Base-by-base conservation (phyloP, 2,329 filamentous ascomycete species). In the Fusarium sp. region DNA sequence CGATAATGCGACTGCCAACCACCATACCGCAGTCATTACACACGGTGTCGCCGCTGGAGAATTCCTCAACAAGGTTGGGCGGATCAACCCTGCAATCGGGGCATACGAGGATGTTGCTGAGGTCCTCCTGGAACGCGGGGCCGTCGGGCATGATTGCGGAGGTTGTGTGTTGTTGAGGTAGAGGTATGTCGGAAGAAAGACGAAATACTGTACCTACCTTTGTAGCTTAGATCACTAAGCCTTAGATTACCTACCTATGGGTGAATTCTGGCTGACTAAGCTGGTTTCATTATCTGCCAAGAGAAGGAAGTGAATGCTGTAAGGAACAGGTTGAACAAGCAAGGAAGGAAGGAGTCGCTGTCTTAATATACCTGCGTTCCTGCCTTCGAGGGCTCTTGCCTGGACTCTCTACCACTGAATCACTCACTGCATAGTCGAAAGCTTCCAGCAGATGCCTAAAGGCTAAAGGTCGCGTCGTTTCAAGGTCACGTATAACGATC, bases 51-150 rank as follows among this genome's bases (percentile, higher is more conserved):
- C 94, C 93, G 37, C 91, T 92, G 8, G 94, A 94, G 78, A 95
- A 96, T 79, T 98, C 96, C 78, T 98, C 96, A 47, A 96, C 88
- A 37, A 99, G 85, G 71, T 97, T 94, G 7, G 96, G 95, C n/a
- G 96, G 96, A 57, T 90, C 87, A 77, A 97, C 94, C 77, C 91
- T 92, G 85, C 96, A 99, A 78, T 99, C 95, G 18, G 89, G 92
- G 80, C 96, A 99, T 70, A 94, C 91, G 69, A 98, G 82, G 72
- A 91, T 90, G 77, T 94, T 91, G 79, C 93, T 97, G 63, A 98
- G 87, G 74, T 98, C 96, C 79, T 97, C 91, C 76, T 89, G 89
- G 86, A 90, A 97, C 58, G 75, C 78, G 49, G 68, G 74, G 22
- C 69, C 65, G 58, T 79, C 78, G 18, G 34, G 34, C 34, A 37